Conservation (phyloP, 257 asterid species). For the Striga asiatica region DNA sequence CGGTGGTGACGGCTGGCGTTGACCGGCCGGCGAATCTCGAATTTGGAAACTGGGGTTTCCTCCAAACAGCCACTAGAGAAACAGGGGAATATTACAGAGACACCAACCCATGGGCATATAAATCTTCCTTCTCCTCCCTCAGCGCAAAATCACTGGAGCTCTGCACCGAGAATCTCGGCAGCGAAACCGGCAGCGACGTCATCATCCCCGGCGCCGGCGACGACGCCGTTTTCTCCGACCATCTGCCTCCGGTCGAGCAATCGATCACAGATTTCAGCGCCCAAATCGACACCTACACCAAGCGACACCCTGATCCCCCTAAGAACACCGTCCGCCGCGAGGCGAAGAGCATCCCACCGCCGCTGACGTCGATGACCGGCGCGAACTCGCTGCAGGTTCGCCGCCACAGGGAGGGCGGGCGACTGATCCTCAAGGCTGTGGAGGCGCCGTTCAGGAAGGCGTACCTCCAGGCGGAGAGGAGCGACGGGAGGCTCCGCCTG, state of each 20-base stretch:
- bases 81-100: conserved; percentile 4
- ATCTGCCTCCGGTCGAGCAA: too few relatives aligned
- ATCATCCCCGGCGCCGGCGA: conserved; percentile 15
- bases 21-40: conserved; percentile 12
- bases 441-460: conserved; percentile 41
- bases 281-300: too few relatives aligned
- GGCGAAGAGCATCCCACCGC: too few relatives aligned
- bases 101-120: conserved; percentile 1
- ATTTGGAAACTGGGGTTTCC: conserved; percentile 31
- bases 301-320: too few relatives aligned
- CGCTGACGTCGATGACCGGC: conserved; percentile 50
- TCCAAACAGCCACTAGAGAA: conserved; percentile 22
- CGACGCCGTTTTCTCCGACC: conserved; percentile 29
- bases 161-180: conserved; percentile 77
- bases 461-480: conserved; percentile 54
- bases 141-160: conserved; percentile 50
- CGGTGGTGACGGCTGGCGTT: background rate
- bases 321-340: too few relatives aligned
- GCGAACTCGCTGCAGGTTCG: conserved; percentile 41
- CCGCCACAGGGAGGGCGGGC: conserved; percentile 51
- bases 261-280: too few relatives aligned
- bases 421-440: conserved; percentile 60
- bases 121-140: conserved; percentile 23
- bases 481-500: conserved; percentile 67
- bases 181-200: conserved; percentile 63